Conservation (phyloP, 2,329 filamentous ascomycete genomes). For the Gremmenia infestans region DNA sequence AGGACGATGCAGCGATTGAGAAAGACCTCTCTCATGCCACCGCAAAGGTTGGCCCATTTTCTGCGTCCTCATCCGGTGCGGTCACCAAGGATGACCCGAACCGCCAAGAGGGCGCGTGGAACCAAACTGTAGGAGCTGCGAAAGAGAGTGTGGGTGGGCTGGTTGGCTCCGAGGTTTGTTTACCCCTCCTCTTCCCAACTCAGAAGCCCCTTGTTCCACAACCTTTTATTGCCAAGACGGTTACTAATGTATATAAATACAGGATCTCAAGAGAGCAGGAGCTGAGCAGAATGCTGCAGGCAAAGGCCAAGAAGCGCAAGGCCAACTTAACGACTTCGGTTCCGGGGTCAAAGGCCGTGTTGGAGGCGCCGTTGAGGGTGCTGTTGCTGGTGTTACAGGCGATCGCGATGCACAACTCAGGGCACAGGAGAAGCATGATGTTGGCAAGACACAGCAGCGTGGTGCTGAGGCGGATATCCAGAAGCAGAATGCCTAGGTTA, state of each 20-base stretch:
- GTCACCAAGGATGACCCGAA: conserved; percentile 67
- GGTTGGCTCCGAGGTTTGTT: conserved; percentile 63
- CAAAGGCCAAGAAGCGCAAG: conserved; percentile 75
- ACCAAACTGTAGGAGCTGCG: conserved; percentile 81
- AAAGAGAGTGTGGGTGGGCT: conserved; percentile 78
- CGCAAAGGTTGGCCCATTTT: conserved; percentile 67
- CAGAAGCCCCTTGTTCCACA: not conserved
- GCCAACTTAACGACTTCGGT: conserved; percentile 71
- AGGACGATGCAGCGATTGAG: conserved; percentile 61
- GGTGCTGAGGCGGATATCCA: conserved; percentile 77
- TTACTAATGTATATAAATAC: not conserved
- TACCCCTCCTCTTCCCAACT: not conserved
- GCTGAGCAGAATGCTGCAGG: conserved; percentile 75
- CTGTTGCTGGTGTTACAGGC: conserved; percentile 68
- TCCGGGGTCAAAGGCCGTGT: conserved; percentile 63
- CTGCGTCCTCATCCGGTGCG: conserved; percentile 64
- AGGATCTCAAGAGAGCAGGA: conserved; percentile 68
- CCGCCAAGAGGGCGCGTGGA: conserved; percentile 69
- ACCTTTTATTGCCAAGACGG: not conserved
- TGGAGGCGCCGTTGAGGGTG: conserved; percentile 65
- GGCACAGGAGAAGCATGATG: conserved; percentile 65
- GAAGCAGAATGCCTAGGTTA: conserved; percentile 43
- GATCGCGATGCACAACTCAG: conserved; percentile 60
- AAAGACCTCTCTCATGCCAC: conserved; percentile 71
- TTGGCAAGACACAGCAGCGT: conserved; percentile 78